A percentile compares a stretch with the other conserved stretches of the same genome.
These are phyloP conservation scores for Medicago truncatula DNA, from an alignment of 306 rosid species.

Conservation along the genomic window MtrunA17r5.0-ANR NC_053049.1:47495001-47495500, in stretches of 20 bases:
- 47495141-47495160: conserved; percentile 56
- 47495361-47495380: too few relatives aligned
- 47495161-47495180: conserved; percentile 43
- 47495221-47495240: conserved; percentile 32
- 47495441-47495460: too few relatives aligned
- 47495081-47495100: neutral
- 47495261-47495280: too few relatives aligned
- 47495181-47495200: conserved; percentile 15
- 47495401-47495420: too few relatives aligned
- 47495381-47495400: too few relatives aligned
- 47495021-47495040: conserved; percentile 62
- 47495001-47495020: conserved; percentile 73
- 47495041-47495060: conserved; percentile 9
- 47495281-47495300: neutral
- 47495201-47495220: conserved; percentile 37
- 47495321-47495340: too few relatives aligned
- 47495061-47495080: neutral
- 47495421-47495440: too few relatives aligned
- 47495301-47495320: neutral
- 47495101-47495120: conserved; percentile 82
- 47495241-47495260: neutral
- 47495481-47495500: too few relatives aligned
- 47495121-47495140: conserved; percentile 87
- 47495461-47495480: too few relatives aligned
- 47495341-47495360: too few relatives aligned